Evolutionary conservation across 2,329 filamentous ascomycete species (phyloP), one percentile per base, ranked within the genome.

Genomic region (Talaromyces sp.): DNA sequence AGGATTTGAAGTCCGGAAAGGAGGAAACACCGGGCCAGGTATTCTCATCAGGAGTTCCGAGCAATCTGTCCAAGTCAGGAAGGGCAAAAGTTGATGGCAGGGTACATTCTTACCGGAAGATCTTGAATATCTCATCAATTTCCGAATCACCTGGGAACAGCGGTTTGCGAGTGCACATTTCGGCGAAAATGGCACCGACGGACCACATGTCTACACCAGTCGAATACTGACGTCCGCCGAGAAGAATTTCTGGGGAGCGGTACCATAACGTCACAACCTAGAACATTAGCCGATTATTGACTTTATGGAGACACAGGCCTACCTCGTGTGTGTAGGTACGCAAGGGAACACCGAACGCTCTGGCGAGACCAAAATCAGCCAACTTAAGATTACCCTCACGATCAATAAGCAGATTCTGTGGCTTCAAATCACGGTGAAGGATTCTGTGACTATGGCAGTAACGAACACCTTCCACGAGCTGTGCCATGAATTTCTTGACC

Each of bases 191-290:
- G 76, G 92, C 95, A 66, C 92, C 92, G 57, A 93, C 88, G 35
- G 91, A 95, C 92, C 92, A 96, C 90, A 96, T 96, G 73, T 96
- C 92, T 46, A 96, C 92, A 63, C 92, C 92, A 14, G 92, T 96
- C 14, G 91, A 95, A 80, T 96, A 96, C 76, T 96, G 92, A 59
- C 92, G 88, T 63, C 92, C 92, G 73, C 92, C 92, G 1, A 96
- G 86, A 21, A 96, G 83, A 77, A 96, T 96, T 76, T 96, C 92
- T 0, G 92, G 92, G 8, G 92, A 85, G 66, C 93, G 89, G 76
- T 96, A 96, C 92, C 92, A 96, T 63, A 96, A 83, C 1, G 92
- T 96, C 64, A 96, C 92, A 65, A 96, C 92, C 84, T 86, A 68
- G 18, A n/a, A 37, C n/a, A 39, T 62, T 37, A 62, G 39, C 21